phyloP scores from a whole-genome alignment of 2,329 filamentous ascomycete genomes.

The Diaporthe sp. region DNA sequence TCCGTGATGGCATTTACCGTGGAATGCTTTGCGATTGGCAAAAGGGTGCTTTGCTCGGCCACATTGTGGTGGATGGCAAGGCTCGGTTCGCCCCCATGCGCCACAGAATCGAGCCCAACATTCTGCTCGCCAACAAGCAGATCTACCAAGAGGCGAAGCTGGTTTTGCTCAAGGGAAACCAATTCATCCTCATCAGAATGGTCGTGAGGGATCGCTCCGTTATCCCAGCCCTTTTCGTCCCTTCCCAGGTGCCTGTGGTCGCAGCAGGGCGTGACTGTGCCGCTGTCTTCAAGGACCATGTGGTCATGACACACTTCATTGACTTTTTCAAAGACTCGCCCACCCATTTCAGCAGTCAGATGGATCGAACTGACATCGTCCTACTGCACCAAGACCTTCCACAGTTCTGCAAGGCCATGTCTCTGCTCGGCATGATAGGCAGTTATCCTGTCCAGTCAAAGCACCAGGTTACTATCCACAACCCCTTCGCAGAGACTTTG shows the following conservation, averaged over 20 bases:
- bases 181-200: background rate
- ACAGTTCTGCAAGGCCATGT: background rate
- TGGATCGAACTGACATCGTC: background rate
- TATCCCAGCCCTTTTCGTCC: background rate
- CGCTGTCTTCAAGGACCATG: background rate
- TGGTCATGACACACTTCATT: background rate
- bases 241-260: background rate
- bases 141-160: background rate
- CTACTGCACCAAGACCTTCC: background rate
- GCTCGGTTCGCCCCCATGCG: too few relatives aligned
- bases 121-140: background rate
- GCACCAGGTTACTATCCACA: background rate
- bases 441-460: background rate
- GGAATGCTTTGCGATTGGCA: background rate
- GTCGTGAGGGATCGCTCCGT: fast-evolving
- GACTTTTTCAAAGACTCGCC: background rate
- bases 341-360: too few relatives aligned
- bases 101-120: background rate
- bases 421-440: background rate
- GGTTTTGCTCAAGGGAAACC: background rate
- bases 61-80: background rate
- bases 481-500: background rate
- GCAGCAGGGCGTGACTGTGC: background rate
- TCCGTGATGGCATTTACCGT: background rate
- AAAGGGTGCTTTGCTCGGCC: background rate